phyloP scores from a whole-genome alignment of 208 protist genomes.

The Baffinella frigidus region DNA sequence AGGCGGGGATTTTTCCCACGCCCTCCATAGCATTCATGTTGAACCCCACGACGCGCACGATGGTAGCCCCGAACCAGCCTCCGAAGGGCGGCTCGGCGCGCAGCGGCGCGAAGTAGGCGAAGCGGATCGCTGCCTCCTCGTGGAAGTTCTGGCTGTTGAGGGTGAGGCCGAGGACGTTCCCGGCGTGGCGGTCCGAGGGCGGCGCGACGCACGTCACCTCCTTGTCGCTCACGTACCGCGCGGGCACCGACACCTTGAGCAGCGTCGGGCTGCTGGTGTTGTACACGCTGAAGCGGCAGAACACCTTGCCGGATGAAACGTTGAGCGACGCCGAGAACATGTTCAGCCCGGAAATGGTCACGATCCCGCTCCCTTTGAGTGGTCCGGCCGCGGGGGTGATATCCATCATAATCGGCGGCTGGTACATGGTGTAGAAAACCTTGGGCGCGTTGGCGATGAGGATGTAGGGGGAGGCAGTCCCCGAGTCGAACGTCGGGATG shows the following conservation, averaged over 20 bases:
- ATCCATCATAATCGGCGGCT: neutral
- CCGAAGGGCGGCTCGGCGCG: conserved; percentile 1
- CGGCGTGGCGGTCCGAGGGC: neutral
- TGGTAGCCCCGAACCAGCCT: neutral
- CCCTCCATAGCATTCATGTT: neutral
- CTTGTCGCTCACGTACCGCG: neutral
- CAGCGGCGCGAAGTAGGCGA: neutral
- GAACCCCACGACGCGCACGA: neutral
- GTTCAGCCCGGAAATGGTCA: conserved; percentile 17
- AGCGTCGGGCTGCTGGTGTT: neutral
- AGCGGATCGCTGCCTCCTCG: neutral
- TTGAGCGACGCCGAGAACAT: neutral
- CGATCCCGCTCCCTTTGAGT: neutral
- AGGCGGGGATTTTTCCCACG: neutral
- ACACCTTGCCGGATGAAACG: neutral
- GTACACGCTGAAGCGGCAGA: neutral
- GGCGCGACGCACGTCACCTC: neutral
- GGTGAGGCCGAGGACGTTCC: neutral
- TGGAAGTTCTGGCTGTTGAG: conserved; percentile 41
- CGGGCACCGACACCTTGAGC: neutral
- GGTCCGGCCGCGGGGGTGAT: neutral
- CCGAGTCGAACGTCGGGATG: neutral
- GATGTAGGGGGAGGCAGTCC: neutral
- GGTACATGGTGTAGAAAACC: neutral
- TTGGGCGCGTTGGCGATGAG: neutral